Conservation (phyloP, 768 basidiomycete genomes). For the Saitozyma sp. region DNA sequence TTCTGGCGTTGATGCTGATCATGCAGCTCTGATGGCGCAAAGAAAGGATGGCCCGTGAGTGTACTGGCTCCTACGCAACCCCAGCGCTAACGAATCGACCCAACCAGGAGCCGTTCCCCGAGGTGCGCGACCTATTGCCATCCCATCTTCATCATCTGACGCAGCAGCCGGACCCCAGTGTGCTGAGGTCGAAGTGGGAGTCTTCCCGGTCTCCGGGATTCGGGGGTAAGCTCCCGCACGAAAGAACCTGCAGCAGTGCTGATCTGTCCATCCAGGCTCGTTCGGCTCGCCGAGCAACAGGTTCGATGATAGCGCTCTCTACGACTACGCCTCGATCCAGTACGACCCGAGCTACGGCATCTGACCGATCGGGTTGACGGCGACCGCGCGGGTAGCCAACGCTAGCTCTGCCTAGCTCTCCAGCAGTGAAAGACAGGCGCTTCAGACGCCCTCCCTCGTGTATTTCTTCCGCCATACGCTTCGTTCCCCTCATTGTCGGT, state of each 20-base stretch:
- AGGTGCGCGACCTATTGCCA: slow-evolving; percentile 9
- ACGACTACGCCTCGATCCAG: slow-evolving; percentile 21
- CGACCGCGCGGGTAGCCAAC: too few species aligned
- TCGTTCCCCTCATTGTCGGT: slow-evolving; percentile 1
- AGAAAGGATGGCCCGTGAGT: slow-evolving; percentile 33
- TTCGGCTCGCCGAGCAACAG: slow-evolving; percentile 4
- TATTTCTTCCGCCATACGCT: slow-evolving; percentile 1
- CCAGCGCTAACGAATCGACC: slow-evolving; percentile 2
- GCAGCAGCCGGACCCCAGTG: slow-evolving; percentile 16
- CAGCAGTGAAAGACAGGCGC: too few species aligned
- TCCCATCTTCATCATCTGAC: background rate
- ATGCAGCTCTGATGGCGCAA: slow-evolving; percentile 33
- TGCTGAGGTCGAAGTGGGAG: slow-evolving; percentile 11
- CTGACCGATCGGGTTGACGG: slow-evolving; percentile 4
- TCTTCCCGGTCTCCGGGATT: slow-evolving; percentile 1
- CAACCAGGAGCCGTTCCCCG: slow-evolving; percentile 38
- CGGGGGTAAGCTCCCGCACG: background rate
- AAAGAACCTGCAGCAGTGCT: too few species aligned
- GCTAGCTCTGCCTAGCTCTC: too few species aligned
- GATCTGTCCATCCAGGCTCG: too few species aligned
- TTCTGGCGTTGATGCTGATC: slow-evolving; percentile 1
- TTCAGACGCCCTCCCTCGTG: background rate
- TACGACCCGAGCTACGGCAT: slow-evolving; percentile 13
- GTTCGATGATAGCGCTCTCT: slow-evolving; percentile 15
- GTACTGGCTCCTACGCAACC: background rate